phyloP scores from a whole-genome alignment of 2,329 filamentous ascomycete genomes.

The Chalaropsis thielavioides region DNA sequence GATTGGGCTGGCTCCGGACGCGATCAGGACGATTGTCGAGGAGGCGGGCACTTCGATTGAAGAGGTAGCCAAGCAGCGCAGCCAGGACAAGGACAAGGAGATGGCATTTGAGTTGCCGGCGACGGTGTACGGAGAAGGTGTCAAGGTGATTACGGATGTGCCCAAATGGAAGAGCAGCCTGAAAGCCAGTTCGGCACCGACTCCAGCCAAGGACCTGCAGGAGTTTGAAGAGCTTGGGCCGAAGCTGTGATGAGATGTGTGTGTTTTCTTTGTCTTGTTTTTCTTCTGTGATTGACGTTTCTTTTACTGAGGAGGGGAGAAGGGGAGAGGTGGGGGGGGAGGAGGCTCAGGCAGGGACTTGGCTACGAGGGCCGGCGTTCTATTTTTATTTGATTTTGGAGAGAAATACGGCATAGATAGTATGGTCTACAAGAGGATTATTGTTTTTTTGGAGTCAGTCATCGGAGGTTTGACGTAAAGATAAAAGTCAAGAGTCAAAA shows the following conservation, averaged over 20 bases:
- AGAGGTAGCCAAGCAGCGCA: constrained; percentile 24
- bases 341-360: too few species aligned
- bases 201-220: constrained; percentile 57
- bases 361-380: too few species aligned
- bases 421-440: too few species aligned
- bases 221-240: constrained; percentile 76
- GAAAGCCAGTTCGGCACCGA: constrained; percentile 55
- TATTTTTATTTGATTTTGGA: too few species aligned
- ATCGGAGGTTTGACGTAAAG: too few species aligned
- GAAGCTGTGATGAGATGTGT: constrained; percentile 46
- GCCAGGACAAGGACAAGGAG: constrained; percentile 22
- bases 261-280: background rate
- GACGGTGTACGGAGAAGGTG: constrained; percentile 28
- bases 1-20: background rate
- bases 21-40: constrained; percentile 25
- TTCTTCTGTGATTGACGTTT: background rate
- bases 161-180: constrained; percentile 66
- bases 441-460: too few species aligned
- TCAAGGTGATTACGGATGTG: constrained; percentile 60
- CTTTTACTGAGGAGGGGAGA: background rate
- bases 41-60: constrained; percentile 21
- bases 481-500: too few species aligned
- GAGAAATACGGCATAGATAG: too few species aligned
- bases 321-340: too few species aligned
- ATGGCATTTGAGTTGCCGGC: constrained; percentile 23